Conservation (phyloP, 768 basidiomycete species). For the Tylopilus felleus region DNA sequence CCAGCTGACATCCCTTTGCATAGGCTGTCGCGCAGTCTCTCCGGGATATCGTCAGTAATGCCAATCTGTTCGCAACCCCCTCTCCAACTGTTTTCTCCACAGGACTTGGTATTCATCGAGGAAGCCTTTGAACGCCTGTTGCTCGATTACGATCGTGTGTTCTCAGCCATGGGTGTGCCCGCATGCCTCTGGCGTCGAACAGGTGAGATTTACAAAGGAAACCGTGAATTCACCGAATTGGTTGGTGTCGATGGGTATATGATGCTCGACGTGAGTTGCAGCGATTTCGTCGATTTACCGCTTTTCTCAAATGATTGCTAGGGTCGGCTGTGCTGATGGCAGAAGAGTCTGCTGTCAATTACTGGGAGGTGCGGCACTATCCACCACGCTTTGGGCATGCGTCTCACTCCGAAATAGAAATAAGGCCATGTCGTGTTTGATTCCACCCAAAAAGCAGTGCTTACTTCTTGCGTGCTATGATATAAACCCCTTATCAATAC, state of each 20-base stretch:
- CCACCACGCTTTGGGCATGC: too few species aligned
- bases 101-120: slow-evolving; percentile 97
- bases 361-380: too few species aligned
- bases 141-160: slow-evolving; percentile 92
- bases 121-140: slow-evolving; percentile 95
- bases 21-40: slow-evolving; percentile 39
- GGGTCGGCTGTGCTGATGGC: slow-evolving; percentile 42
- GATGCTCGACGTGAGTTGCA: slow-evolving; percentile 70
- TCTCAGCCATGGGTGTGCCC: slow-evolving; percentile 94
- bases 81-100: not conserved
- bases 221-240: slow-evolving; percentile 90
- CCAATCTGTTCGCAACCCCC: not conserved
- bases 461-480: too few species aligned
- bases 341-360: too few species aligned
- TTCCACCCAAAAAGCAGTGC: too few species aligned
- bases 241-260: slow-evolving; percentile 83
- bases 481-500: too few species aligned
- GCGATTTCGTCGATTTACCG: not conserved
- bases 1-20: not conserved
- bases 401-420: too few species aligned
- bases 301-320: slow-evolving; percentile 26
- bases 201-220: slow-evolving; percentile 98
- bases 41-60: slow-evolving; percentile 42
- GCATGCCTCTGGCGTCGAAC: slow-evolving; percentile 96
- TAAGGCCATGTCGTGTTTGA: too few species aligned